A percentile compares a stretch with the other conserved stretches of the same genome.
Evolutionary conservation across 768 basidiomycete genomes (phyloP).

Genomic region (Trametes elegans): DNA sequence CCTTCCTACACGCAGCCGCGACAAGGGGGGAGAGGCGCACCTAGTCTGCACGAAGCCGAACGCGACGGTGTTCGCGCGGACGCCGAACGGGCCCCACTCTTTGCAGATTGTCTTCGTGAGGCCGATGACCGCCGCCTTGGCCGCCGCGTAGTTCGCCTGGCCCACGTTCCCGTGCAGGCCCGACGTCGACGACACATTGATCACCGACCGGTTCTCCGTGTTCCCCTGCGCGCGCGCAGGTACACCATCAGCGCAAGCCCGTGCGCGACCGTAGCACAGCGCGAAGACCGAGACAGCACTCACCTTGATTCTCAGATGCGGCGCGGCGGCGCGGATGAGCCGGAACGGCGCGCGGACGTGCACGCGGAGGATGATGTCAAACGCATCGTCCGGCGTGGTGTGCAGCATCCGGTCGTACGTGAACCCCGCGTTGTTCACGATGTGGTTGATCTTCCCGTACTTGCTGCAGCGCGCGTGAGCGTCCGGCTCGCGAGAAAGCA

Average conservation of each 20-base stretch:
- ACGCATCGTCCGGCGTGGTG: constrained; percentile 80
- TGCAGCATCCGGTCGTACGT: constrained; percentile 88
- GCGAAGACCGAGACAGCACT: not conserved
- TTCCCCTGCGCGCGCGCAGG: constrained; percentile 39
- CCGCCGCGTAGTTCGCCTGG: constrained; percentile 79
- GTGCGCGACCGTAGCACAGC: not conserved
- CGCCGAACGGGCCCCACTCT: constrained; percentile 83
- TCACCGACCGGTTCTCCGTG: constrained; percentile 68
- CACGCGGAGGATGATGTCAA: constrained; percentile 78
- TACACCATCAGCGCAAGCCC: not conserved
- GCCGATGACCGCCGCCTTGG: constrained; percentile 75
- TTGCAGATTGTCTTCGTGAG: constrained; percentile 85
- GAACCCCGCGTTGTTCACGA: constrained; percentile 82
- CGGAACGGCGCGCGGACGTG: constrained; percentile 88
- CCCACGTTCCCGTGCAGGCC: constrained; percentile 88
- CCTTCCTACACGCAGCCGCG: not conserved
- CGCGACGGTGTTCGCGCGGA: constrained; percentile 80
- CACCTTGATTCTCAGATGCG: constrained; percentile 78
- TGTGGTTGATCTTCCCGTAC: constrained; percentile 84
- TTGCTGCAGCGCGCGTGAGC: constrained; percentile 42
- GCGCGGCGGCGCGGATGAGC: constrained; percentile 79
- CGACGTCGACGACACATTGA: constrained; percentile 80
- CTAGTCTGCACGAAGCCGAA: constrained; percentile 78
- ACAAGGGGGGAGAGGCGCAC: constrained; percentile 33
- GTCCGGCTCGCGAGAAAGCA: not conserved